These are phyloP conservation scores for Hyphopichia pseudoburtonii DNA, from an alignment of 1,139 yeast genomes.

Conservation along the genomic window DNA sequence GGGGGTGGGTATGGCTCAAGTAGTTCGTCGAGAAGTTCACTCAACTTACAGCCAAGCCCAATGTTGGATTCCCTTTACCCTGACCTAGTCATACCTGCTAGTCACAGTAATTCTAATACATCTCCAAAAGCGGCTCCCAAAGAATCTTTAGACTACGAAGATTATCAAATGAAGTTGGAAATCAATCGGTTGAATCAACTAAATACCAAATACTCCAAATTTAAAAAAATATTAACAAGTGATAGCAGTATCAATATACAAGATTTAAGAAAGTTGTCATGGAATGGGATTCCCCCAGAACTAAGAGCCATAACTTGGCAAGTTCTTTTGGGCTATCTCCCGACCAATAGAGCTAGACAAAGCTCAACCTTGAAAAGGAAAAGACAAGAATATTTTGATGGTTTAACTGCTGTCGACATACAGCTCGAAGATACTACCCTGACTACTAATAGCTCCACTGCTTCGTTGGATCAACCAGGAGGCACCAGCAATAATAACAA, in stretches of 20 bases:
- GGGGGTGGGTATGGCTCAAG: conserved; percentile 7
- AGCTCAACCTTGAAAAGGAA: conserved; percentile 69
- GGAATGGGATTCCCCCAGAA: conserved; percentile 92
- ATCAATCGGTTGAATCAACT: conserved; percentile 58
- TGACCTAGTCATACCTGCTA: conserved; percentile 28
- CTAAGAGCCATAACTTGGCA: conserved; percentile 90
- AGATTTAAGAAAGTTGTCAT: conserved; percentile 74
- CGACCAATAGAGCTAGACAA: conserved; percentile 79
- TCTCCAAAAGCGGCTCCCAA: conserved; percentile 7
- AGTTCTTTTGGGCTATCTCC: conserved; percentile 81
- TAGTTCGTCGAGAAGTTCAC: conserved; percentile 8
- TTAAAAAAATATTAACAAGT: conserved; percentile 60
- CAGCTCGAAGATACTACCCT: conserved; percentile 49
- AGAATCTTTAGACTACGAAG: conserved; percentile 28
- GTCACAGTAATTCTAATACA: neutral
- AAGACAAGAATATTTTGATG: conserved; percentile 82
- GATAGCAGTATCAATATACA: conserved; percentile 57
- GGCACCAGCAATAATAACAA: conserved; percentile 34
- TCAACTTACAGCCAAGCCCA: conserved; percentile 14
- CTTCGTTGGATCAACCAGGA: conserved; percentile 5
- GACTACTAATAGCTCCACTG: conserved; percentile 10
- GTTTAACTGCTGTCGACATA: conserved; percentile 41
- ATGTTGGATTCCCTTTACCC: conserved; percentile 43
- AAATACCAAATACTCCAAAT: conserved; percentile 63
- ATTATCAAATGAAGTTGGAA: conserved; percentile 39